Evolutionary conservation across 371 early-diverging fungal genomes (phyloP).

Genomic region (Syncephalis plumigaleata): DNA sequence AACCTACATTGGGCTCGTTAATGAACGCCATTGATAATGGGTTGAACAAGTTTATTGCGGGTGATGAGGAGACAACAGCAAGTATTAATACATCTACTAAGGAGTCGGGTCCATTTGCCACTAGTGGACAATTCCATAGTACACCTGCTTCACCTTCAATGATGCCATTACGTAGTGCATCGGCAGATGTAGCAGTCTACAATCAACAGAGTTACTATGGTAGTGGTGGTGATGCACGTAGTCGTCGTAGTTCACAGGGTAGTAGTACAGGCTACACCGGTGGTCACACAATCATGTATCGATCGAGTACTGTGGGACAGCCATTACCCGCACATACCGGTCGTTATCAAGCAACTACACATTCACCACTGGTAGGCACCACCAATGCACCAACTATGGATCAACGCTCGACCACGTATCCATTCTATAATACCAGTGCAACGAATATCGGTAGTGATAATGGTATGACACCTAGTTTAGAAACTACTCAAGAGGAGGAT

Average conservation of each 20-base stretch:
- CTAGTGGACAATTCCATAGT: conserved; percentile 2
- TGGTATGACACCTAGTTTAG: too few relatives aligned
- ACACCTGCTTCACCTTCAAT: conserved; percentile 2
- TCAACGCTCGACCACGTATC: too few relatives aligned
- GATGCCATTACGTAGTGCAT: conserved; percentile 4
- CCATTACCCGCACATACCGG: background rate
- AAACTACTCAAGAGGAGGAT: background rate
- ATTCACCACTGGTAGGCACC: too few relatives aligned
- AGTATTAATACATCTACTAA: background rate
- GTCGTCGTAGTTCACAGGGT: conserved; percentile 1
- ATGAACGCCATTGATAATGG: conserved; percentile 52
- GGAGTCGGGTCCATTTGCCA: conserved; percentile 7
- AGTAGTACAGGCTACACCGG: background rate
- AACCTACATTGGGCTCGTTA: conserved; percentile 38
- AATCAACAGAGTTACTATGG: too few relatives aligned
- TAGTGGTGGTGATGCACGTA: background rate
- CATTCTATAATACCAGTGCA: too few relatives aligned
- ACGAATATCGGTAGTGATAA: too few relatives aligned
- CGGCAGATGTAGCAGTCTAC: conserved; percentile 1
- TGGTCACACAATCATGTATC: conserved; percentile 1
- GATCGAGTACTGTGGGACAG: conserved; percentile 2
- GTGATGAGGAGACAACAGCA: conserved; percentile 22
- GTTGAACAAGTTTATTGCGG: conserved; percentile 50
- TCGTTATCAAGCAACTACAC: background rate
- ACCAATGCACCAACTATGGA: too few relatives aligned